phyloP scores from a whole-genome alignment of 371 early-diverging fungal genomes.

The Actinomortierella ambigua region DNA sequence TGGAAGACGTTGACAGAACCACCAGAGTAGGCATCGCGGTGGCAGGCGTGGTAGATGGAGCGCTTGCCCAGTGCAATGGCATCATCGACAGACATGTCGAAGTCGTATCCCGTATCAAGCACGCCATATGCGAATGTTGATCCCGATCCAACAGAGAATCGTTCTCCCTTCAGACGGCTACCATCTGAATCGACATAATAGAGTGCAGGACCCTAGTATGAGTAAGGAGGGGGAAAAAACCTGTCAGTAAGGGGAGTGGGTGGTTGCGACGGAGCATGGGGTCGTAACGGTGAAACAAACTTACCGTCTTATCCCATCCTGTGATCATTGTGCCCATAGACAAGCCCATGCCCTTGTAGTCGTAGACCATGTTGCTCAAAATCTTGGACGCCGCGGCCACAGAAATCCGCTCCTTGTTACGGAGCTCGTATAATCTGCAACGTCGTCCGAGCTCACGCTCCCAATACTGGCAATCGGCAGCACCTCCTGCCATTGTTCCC shows the following conservation, averaged over 20 bases:
- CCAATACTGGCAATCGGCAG: conserved; percentile 99
- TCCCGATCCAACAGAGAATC: conserved; percentile 98
- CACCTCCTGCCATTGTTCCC: conserved; percentile 99
- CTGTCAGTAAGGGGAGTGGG: too few relatives aligned
- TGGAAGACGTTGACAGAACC: conserved; percentile 97
- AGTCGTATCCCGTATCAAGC: conserved; percentile 90
- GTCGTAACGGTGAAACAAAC: conserved; percentile 9
- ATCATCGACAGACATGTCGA: conserved; percentile 90
- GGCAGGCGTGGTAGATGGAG: conserved; percentile 98
- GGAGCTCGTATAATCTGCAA: conserved; percentile 95
- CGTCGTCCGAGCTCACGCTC: conserved; percentile 98
- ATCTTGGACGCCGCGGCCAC: conserved; percentile 99
- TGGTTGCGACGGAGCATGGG: background rate
- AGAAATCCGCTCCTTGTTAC: conserved; percentile 98
- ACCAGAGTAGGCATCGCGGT: conserved; percentile 99
- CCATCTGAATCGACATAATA: conserved; percentile 99
- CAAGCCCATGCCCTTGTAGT: conserved; percentile 99
- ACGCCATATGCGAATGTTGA: conserved; percentile 98
- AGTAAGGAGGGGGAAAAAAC: conserved; percentile 3
- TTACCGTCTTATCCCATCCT: conserved; percentile 97
- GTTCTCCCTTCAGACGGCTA: conserved; percentile 87
- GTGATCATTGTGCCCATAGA: conserved; percentile 99
- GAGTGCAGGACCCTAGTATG: conserved; percentile 86
- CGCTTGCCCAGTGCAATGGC: conserved; percentile 96
- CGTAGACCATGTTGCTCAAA: conserved; percentile 95